A percentile compares a stretch with the other conserved stretches of the same genome.
phyloP scores from a whole-genome alignment of 2,329 filamentous ascomycete genomes.

The Scopulariopsis brevicaulis region DNA sequence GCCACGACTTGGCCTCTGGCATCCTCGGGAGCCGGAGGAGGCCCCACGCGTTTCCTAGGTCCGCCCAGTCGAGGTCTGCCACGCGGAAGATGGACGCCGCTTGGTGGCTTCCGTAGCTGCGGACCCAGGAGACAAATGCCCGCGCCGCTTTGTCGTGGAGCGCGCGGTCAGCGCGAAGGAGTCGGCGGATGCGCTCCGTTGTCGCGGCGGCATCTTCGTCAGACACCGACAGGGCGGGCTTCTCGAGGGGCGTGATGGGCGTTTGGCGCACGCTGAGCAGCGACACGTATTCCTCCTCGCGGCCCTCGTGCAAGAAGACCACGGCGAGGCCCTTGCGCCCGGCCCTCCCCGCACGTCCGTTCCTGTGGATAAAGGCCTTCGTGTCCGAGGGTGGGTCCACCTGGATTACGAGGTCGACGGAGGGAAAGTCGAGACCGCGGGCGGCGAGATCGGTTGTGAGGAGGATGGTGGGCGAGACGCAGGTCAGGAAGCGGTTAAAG shows the following conservation, averaged over 20 bases:
- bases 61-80: slow-evolving; percentile 72
- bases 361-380: slow-evolving; percentile 68
- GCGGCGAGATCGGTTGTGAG: slow-evolving; percentile 90
- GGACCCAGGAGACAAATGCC: slow-evolving; percentile 88
- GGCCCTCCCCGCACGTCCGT: slow-evolving; percentile 82
- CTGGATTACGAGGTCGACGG: slow-evolving; percentile 85
- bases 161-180: slow-evolving; percentile 38
- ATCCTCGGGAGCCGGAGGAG: slow-evolving; percentile 81
- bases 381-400: slow-evolving; percentile 67
- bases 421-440: slow-evolving; percentile 80
- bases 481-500: slow-evolving; percentile 67
- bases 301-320: slow-evolving; percentile 72
- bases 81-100: slow-evolving; percentile 85
- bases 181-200: slow-evolving; percentile 48
- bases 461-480: slow-evolving; percentile 66
- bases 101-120: slow-evolving; percentile 83
- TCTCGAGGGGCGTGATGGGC: slow-evolving; percentile 55
- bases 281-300: slow-evolving; percentile 80
- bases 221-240: slow-evolving; percentile 43
- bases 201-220: slow-evolving; percentile 47
- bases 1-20: slow-evolving; percentile 73
- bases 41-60: slow-evolving; percentile 74
- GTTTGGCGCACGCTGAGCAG: slow-evolving; percentile 85
- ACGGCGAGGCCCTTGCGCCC: slow-evolving; percentile 77
- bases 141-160: slow-evolving; percentile 81